Conservation (phyloP, 768 basidiomycete genomes). For the Mycena filopes region DNA sequence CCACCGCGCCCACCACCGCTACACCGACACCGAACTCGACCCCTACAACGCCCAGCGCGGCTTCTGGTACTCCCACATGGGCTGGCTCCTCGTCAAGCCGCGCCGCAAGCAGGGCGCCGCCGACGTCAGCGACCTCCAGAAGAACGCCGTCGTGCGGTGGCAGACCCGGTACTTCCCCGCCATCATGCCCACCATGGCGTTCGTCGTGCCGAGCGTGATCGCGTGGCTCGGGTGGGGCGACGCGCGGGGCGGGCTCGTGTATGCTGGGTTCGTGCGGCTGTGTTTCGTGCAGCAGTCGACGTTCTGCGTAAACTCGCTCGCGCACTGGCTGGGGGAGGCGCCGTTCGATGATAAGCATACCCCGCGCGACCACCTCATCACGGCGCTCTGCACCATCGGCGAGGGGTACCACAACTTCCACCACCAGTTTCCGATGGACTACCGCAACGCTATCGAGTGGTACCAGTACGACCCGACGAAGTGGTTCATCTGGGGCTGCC, state of each 20-base stretch:
- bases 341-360: conserved; percentile 97
- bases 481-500: conserved; percentile 83
- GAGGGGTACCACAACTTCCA: conserved; percentile 99
- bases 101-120: conserved; percentile 90
- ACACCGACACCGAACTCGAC: conserved; percentile 96
- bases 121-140: conserved; percentile 87
- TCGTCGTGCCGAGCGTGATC: conserved; percentile 79
- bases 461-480: conserved; percentile 94
- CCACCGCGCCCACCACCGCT: conserved; percentile 96
- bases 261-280: conserved; percentile 81
- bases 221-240: conserved; percentile 89
- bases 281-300: conserved; percentile 94
- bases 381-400: conserved; percentile 90
- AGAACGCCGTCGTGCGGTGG: conserved; percentile 85
- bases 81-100: conserved; percentile 94
- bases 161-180: conserved; percentile 85
- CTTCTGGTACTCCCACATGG: conserved; percentile 85
- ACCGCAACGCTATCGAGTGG: conserved; percentile 95
- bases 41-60: conserved; percentile 94
- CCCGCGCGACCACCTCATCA: conserved; percentile 88
- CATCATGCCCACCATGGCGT: conserved; percentile 76
- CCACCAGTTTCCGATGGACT: conserved; percentile 97
- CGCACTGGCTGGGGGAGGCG: conserved; percentile 94
- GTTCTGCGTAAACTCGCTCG: conserved; percentile 96
- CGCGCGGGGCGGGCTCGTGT: conserved; percentile 85